Conservation (phyloP, 306 rosid genomes). For the Myrica gale region DNA sequence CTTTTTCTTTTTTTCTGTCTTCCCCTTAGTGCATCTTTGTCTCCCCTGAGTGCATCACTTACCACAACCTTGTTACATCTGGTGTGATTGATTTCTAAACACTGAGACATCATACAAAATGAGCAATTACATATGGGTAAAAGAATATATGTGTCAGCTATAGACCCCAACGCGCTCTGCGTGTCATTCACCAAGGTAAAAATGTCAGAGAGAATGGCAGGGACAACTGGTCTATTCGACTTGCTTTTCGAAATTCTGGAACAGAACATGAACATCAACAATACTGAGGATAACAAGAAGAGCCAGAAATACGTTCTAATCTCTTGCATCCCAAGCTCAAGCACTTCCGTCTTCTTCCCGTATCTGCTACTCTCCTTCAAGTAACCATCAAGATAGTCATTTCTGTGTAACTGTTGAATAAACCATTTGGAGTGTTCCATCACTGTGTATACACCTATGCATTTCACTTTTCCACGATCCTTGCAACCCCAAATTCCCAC, state of each 20-base stretch:
- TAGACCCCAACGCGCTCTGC: slow-evolving; percentile 29
- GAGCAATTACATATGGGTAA: slow-evolving; percentile 32
- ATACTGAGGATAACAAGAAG: slow-evolving; percentile 79
- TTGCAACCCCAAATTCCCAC: too few species aligned
- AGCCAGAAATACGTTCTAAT: slow-evolving; percentile 95
- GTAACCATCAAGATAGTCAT: slow-evolving; percentile 87
- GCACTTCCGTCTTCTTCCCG: slow-evolving; percentile 92
- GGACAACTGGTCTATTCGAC: slow-evolving; percentile 68
- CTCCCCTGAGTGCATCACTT: background rate
- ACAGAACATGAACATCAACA: slow-evolving; percentile 93
- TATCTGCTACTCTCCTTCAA: slow-evolving; percentile 90
- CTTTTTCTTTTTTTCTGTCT: too few species aligned
- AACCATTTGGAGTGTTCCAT: too few species aligned
- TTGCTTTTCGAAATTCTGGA: slow-evolving; percentile 91
- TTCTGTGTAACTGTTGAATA: too few species aligned
- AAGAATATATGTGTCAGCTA: slow-evolving; percentile 10
- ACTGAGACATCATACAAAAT: slow-evolving; percentile 14
- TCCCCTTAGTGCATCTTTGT: background rate
- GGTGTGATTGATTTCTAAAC: too few species aligned
- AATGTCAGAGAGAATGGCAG: slow-evolving; percentile 57
- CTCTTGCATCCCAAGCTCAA: slow-evolving; percentile 97
- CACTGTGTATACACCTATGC: too few species aligned
- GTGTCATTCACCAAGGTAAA: slow-evolving; percentile 5
- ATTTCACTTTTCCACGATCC: too few species aligned
- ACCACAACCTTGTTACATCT: too few species aligned